phyloP scores from a whole-genome alignment of 768 basidiomycete genomes.

The Leccinellum rugosiceps region DNA sequence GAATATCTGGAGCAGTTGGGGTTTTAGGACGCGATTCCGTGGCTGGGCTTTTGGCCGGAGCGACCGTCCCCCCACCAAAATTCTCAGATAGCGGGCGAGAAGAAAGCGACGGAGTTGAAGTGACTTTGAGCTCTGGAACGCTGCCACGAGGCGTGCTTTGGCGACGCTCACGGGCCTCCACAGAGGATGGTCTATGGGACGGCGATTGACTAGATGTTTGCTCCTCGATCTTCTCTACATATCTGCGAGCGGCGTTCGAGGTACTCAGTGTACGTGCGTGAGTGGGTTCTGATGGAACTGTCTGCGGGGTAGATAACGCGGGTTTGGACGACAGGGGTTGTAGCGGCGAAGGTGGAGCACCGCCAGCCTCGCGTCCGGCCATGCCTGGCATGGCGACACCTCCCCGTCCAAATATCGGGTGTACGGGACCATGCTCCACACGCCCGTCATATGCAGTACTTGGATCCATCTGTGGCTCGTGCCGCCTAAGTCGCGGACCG shows the following conservation, averaged over 20 bases:
- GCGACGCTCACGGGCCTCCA: slow-evolving; percentile 45
- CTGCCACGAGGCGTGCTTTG: slow-evolving; percentile 43
- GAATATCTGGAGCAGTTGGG: slow-evolving; percentile 13
- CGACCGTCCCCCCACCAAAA: slow-evolving; percentile 5
- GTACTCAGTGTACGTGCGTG: slow-evolving; percentile 35
- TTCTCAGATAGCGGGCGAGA: slow-evolving; percentile 22
- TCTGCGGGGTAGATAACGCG: slow-evolving; percentile 2
- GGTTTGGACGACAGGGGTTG: slow-evolving; percentile 3
- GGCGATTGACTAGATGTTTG: slow-evolving; percentile 30
- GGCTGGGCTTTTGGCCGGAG: slow-evolving; percentile 11
- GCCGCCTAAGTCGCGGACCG: slow-evolving; percentile 70
- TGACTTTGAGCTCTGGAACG: slow-evolving; percentile 16
- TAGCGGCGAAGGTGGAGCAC: slow-evolving; percentile 2
- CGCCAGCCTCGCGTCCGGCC: slow-evolving; percentile 26
- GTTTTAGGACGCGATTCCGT: slow-evolving; percentile 23
- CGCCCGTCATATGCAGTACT: slow-evolving; percentile 68
- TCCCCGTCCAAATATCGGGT: slow-evolving; percentile 74
- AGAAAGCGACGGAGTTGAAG: slow-evolving; percentile 12
- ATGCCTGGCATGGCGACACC: slow-evolving; percentile 79
- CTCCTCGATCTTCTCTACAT: slow-evolving; percentile 39
- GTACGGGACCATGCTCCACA: slow-evolving; percentile 47
- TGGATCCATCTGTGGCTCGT: slow-evolving; percentile 67
- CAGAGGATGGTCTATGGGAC: slow-evolving; percentile 25
- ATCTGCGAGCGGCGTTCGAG: slow-evolving; percentile 32
- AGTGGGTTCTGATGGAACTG: slow-evolving; percentile 10